Conservation (phyloP, 352 stramenopile species). For the Globisporangium takayamanum region DNA sequence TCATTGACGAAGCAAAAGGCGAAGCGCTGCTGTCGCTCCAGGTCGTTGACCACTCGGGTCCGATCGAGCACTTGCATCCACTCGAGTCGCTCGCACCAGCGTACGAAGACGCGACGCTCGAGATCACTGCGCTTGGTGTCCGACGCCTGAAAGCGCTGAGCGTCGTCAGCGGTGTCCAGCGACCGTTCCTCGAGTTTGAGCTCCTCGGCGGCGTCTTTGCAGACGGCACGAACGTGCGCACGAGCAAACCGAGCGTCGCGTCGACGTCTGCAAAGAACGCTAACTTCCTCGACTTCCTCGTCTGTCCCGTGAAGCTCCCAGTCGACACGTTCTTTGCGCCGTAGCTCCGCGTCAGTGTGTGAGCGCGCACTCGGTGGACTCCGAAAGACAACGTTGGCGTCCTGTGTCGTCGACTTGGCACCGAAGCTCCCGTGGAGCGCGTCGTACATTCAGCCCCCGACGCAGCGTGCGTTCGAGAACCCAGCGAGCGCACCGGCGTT, state of each 20-base stretch:
- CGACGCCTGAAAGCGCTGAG: conserved; percentile 54
- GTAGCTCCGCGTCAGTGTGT: conserved; percentile 57
- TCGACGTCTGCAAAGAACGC: conserved; percentile 52
- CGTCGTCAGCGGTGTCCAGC: conserved; percentile 39
- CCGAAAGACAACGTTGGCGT: conserved; percentile 44
- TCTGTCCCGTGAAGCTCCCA: conserved; percentile 42
- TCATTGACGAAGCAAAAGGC: conserved; percentile 32
- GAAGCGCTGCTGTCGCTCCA: conserved; percentile 60
- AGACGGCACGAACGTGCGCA: conserved; percentile 34
- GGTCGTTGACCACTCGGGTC: conserved; percentile 41
- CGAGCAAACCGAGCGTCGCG: conserved; percentile 29
- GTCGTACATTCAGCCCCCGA: conserved; percentile 31
- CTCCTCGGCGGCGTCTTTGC: conserved; percentile 46
- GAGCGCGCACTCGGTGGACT: conserved; percentile 49
- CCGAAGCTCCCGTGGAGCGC: conserved; percentile 66
- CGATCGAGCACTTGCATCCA: conserved; percentile 20
- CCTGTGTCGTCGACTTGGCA: conserved; percentile 47
- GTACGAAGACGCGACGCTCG: conserved; percentile 45
- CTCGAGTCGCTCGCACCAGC: conserved; percentile 36
- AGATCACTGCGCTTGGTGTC: conserved; percentile 66
- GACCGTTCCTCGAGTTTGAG: conserved; percentile 63
- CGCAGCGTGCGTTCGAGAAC: conserved; percentile 39
- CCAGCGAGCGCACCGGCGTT: conserved; percentile 14
- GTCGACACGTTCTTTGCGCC: conserved; percentile 54
- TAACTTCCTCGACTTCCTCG: conserved; percentile 63